Evolutionary conservation across 1,284 basidiomycete species (phyloP).

Genomic region (Leccinum fallax): DNA sequence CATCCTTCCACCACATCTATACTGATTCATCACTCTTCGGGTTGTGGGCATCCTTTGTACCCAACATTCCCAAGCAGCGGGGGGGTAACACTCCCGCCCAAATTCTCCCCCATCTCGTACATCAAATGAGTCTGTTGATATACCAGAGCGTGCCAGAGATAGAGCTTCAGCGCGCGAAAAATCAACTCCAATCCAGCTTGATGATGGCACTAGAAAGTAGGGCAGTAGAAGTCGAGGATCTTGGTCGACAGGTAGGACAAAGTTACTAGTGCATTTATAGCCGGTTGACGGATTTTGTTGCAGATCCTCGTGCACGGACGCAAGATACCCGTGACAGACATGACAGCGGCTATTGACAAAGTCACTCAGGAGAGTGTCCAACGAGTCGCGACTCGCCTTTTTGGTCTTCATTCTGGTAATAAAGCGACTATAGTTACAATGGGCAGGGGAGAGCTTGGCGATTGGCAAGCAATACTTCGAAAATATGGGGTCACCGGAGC

Average conservation of each 20-base stretch:
- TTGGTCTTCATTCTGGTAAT: conserved; percentile 60
- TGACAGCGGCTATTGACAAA: conserved; percentile 88
- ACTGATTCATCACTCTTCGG: conserved; percentile 95
- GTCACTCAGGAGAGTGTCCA: conserved; percentile 74
- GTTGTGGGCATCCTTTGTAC: conserved; percentile 88
- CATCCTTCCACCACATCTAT: conserved; percentile 99
- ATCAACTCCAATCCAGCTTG: conserved; percentile 92
- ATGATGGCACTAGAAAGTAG: conserved; percentile 97
- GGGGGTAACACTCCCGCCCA: conserved; percentile 66
- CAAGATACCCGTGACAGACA: conserved; percentile 87
- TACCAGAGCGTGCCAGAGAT: conserved; percentile 64
- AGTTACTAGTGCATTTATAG: conserved; percentile 1
- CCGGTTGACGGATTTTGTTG: conserved; percentile 14
- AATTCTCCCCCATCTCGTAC: conserved; percentile 84
- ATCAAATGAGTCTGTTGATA: conserved; percentile 78
- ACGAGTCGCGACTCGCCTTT: conserved; percentile 75
- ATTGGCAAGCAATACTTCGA: conserved; percentile 58
- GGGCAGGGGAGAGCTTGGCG: conserved; percentile 70
- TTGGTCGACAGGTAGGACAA: conserved; percentile 72
- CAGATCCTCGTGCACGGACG: conserved; percentile 91
- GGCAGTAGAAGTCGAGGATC: conserved; percentile 88
- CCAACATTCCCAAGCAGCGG: conserved; percentile 55
- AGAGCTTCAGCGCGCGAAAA: conserved; percentile 90
- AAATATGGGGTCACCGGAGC: conserved; percentile 65
- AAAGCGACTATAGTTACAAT: conserved; percentile 73